These are phyloP conservation scores for Cadophora sp. DNA, from an alignment of 2,329 filamentous ascomycete species.

Conservation along the genomic window DNA sequence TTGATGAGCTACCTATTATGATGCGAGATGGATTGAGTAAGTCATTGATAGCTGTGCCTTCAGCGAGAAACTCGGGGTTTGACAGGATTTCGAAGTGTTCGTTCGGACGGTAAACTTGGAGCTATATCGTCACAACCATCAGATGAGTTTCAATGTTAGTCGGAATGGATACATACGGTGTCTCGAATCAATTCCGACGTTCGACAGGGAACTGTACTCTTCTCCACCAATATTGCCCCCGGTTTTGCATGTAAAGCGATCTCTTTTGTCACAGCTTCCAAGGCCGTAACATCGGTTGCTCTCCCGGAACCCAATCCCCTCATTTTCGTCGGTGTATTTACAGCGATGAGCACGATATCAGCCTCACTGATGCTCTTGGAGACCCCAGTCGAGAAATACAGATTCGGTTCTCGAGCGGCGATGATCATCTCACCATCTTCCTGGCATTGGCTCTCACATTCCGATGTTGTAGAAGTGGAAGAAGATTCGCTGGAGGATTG, in stretches of 20 bases:
- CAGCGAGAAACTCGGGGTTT: conserved; percentile 83
- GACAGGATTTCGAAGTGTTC: conserved; percentile 78
- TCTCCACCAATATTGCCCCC: conserved; percentile 80
- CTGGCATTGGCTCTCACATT: conserved; percentile 44
- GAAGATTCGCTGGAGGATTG: conserved; percentile 49
- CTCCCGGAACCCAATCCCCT: conserved; percentile 72
- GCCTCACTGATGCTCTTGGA: conserved; percentile 67
- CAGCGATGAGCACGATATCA: conserved; percentile 76
- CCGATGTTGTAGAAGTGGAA: conserved; percentile 44
- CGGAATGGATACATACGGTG: conserved; percentile 58
- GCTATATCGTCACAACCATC: conserved; percentile 46
- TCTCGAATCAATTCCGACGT: conserved; percentile 74
- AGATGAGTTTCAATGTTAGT: not conserved
- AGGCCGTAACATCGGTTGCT: conserved; percentile 74
- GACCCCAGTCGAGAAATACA: conserved; percentile 76
- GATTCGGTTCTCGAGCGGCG: conserved; percentile 63
- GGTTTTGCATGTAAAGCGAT: conserved; percentile 71
- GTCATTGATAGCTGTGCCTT: conserved; percentile 77
- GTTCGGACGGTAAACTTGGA: conserved; percentile 64
- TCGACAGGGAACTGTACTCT: conserved; percentile 79
- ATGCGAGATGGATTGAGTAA: conserved; percentile 75
- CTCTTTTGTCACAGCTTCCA: conserved; percentile 72
- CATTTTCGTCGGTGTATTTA: conserved; percentile 81
- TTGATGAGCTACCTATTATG: conserved; percentile 73
- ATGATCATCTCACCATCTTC: conserved; percentile 45